Percentiles rank a stretch among this genome's conserved stretches.
phyloP scores from a whole-genome alignment of 2,329 filamentous ascomycete genomes.

The Zopfia rhizophila region DNA sequence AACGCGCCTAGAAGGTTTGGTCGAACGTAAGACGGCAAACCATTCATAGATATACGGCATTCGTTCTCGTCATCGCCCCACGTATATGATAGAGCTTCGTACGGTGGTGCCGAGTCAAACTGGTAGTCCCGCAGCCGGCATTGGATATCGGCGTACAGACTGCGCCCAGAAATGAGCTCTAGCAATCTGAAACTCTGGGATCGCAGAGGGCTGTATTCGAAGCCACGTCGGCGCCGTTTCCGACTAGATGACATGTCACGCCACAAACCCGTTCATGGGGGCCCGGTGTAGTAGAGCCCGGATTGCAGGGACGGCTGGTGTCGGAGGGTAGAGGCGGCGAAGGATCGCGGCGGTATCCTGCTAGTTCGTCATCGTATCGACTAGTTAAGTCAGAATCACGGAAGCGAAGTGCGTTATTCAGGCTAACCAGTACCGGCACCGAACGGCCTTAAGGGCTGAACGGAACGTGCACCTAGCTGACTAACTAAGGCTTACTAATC shows the following conservation, averaged over 20 bases:
- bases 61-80: conserved; percentile 8
- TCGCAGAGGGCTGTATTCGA: conserved; percentile 17
- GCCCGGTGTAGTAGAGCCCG: no score
- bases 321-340: no score
- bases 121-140: conserved; percentile 15
- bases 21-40: neutral
- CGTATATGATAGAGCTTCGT: conserved; percentile 6
- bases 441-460: no score
- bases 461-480: no score
- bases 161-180: conserved; percentile 14
- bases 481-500: no score
- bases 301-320: no score
- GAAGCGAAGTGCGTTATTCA: no score
- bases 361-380: no score
- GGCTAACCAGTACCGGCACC: no score
- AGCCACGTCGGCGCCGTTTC: conserved; percentile 14
- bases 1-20: conserved; percentile 5
- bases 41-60: conserved; percentile 14
- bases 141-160: conserved; percentile 16
- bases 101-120: conserved; percentile 17
- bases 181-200: conserved; percentile 15
- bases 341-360: no score
- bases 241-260: conserved; percentile 14
- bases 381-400: no score
- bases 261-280: no score